These are phyloP conservation scores for Arabidopsis suecica DNA, from an alignment of 345 rosid species.

Conservation along the genomic window DNA sequence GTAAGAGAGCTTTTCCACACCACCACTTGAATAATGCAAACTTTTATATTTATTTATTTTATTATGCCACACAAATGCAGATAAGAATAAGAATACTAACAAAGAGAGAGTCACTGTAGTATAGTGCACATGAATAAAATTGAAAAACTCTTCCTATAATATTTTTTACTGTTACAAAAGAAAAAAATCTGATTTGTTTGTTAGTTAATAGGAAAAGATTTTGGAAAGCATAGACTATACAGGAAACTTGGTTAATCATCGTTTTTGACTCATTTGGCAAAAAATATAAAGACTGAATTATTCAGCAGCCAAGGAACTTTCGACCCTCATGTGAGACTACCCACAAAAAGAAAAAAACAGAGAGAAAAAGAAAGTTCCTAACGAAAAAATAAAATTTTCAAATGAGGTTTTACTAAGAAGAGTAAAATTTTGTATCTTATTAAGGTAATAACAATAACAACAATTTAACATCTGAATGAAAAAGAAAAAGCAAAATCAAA, in stretches of 20 bases:
- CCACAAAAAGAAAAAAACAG: neutral
- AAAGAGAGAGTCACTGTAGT: neutral
- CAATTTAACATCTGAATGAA: conserved; percentile 1
- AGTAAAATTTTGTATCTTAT: neutral
- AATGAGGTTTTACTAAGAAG: neutral
- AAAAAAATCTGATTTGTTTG: neutral
- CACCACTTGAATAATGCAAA: conserved; percentile 46
- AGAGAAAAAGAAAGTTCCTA: neutral
- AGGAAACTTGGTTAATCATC: conserved; percentile 35
- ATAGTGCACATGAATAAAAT: conserved; percentile 35
- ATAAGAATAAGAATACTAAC: conserved; percentile 27
- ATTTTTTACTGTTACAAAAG: conserved; percentile 27
- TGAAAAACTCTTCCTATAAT: conserved; percentile 14
- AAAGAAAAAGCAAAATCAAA: conserved; percentile 14
- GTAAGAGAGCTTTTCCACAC: conserved; percentile 45
- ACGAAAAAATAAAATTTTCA: neutral
- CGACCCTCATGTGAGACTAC: conserved; percentile 37
- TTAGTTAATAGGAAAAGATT: conserved; percentile 17
- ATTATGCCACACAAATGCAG: conserved; percentile 31
- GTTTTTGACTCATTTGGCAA: conserved; percentile 43
- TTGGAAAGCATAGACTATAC: conserved; percentile 29
- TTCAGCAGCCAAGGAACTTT: conserved; percentile 28
- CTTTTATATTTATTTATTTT: neutral
- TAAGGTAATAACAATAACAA: neutral
- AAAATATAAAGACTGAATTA: conserved; percentile 22